Evolutionary conservation across 441 rosid genomes (phyloP), one percentile per base, ranked within the genome.

Genomic region (Pelargonium fulgidum): DNA sequence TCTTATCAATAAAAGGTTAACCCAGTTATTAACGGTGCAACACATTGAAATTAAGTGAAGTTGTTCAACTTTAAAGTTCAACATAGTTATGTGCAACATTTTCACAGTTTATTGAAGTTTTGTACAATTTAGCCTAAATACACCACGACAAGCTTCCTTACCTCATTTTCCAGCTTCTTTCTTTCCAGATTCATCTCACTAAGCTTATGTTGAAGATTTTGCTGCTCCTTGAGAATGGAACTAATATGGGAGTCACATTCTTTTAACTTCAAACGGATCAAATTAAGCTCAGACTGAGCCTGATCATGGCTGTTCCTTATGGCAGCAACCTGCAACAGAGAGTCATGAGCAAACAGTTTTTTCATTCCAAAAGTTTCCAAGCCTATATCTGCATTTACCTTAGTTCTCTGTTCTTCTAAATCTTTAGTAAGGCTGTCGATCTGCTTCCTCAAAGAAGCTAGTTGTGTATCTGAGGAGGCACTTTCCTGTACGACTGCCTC

Each of bases 101-200:
- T 29, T 29, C 36, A 29, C 3, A 29, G 36, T 29, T 29, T 3
- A 29, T 29, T 29, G 36, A 3, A 29, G 36, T 29, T 29, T 29
- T 29, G 36, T 29, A 5, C 36, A 29, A 29, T 29, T 29, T 29
- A 29, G 36, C 36, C 36, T 17, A 24, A 56, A 61, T 33, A 54
- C 3, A 61, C 29, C 47, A 48, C 11, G 10, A n/a, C 47, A 33
- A 22, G 65, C 36, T 72, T 70, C 63, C 44, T 58, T 82, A 95
- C 98, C 99, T 90, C 99, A 86, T 95, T 95, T 79, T 95, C 99
- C 80, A 95, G 72, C 83, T 80, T 95, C 87, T 89, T 95, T 82
- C 83, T 87, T 82, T 91, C 96, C 74, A 95, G 92, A 76, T 86
- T 92, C 71, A 76, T 76, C 75, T 95, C 98, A 74, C 82, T 78